Base-by-base conservation (phyloP, 2,329 filamentous ascomycete species). In the Chaetoscypha palmicola region DNA sequence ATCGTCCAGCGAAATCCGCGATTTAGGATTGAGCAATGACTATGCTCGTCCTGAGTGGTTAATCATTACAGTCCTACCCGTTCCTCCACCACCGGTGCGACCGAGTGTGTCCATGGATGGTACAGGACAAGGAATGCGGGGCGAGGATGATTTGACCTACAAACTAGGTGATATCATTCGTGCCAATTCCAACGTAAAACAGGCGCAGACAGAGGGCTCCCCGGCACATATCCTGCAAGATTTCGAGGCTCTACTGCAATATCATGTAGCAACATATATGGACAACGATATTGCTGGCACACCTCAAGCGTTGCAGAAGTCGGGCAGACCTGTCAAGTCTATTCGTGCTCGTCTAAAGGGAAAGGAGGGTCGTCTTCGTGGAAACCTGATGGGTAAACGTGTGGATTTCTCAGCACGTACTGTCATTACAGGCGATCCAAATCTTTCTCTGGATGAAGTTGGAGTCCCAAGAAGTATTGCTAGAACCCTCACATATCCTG, bases 381-480 rank as follows among this genome's bases (percentile, higher is more conserved):
- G 94, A 63, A 99, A 98, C 67, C 73, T 98, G 74, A 98, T 98
- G 94, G 92, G 92, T 52, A 99, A 98, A 70, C 89, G 90, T 79
- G 92, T 98, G 49, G 92, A 99, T 64, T 98, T 98, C 62, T 98
- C 94, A 0, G 94, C 94, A 28, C 92, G 92, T 82, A 99, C 94
- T 23, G 92, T 99, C 70, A 98, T 99, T 65, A 98, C 94, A 41
- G 92, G 92, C 70, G 92, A 98, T 62, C 92, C 92, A 47, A 98
- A 97, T 63, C 70, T 98, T 55, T 95, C 89, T 21, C 75, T 98
- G 21, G 91, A 98, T 60, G 89, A 99, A 70, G 94, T 99, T 50
- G 92, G 94, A 67, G 92, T 98, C 33, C 92, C 92, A 24, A 80
- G 86, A 58, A 94, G 86, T 61, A 98, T 95, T 58, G 94, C 94